Conservation (phyloP, 805 yeast genomes). For the Wilhelminamyces savonicus region DNA sequence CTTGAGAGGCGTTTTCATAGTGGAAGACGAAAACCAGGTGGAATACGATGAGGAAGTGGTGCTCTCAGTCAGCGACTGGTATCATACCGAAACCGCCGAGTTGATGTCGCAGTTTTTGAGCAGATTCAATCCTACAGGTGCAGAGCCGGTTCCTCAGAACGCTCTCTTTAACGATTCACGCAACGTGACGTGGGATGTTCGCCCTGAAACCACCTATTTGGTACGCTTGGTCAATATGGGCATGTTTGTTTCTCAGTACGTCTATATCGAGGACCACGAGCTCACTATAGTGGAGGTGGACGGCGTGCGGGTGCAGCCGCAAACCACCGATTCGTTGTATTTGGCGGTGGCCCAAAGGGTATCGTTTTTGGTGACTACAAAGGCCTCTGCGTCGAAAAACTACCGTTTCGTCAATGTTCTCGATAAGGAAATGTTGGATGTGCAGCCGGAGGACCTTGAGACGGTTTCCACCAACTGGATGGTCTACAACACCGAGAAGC, state of each 20-base stretch:
- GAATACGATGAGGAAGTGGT: conserved; percentile 57
- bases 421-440: conserved; percentile 66
- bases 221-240: conserved; percentile 63
- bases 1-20: conserved; percentile 58
- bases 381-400: conserved; percentile 36
- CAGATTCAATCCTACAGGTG: conserved; percentile 77
- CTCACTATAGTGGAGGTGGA: conserved; percentile 38
- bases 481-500: conserved; percentile 36
- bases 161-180: conserved; percentile 59
- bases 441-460: conserved; percentile 52
- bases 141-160: conserved; percentile 74
- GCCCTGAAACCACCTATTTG: conserved; percentile 56
- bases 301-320: conserved; percentile 54
- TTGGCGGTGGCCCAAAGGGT: conserved; percentile 80
- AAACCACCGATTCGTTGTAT: conserved; percentile 48
- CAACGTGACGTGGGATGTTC: conserved; percentile 49
- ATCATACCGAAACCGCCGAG: conserved; percentile 47
- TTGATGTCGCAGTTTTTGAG: conserved; percentile 45
- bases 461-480: conserved; percentile 51
- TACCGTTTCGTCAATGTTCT: conserved; percentile 56
- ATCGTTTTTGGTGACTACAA: conserved; percentile 60
- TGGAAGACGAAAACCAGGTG: conserved; percentile 56
- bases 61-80: conserved; percentile 57
- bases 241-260: conserved; percentile 60
- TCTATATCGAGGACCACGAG: conserved; percentile 37